These are phyloP conservation scores for Botrytis fabae DNA, from an alignment of 2,329 filamentous ascomycete species.

Conservation along the genomic window DNA sequence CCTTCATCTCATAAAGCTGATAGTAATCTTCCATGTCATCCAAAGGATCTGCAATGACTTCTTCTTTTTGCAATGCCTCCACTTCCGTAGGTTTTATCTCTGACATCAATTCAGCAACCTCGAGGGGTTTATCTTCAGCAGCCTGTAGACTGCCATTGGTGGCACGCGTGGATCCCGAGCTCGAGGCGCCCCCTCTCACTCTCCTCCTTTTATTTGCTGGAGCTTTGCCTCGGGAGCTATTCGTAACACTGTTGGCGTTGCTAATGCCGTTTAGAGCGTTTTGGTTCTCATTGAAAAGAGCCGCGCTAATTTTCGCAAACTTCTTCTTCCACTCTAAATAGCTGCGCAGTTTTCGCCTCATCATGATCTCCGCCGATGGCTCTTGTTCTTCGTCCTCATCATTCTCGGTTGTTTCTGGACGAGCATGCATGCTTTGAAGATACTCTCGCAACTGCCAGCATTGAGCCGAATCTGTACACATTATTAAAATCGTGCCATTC, in stretches of 20 bases:
- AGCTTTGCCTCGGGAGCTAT: constrained; percentile 56
- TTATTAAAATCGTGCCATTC: constrained; percentile 89
- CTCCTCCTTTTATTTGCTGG: constrained; percentile 85
- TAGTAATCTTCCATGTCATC: constrained; percentile 93
- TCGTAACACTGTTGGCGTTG: constrained; percentile 50
- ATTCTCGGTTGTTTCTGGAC: constrained; percentile 47
- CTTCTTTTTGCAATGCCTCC: constrained; percentile 73
- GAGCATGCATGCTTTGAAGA: constrained; percentile 84
- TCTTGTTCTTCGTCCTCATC: constrained; percentile 53
- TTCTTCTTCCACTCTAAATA: constrained; percentile 91
- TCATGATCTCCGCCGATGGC: constrained; percentile 81
- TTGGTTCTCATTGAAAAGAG: constrained; percentile 77
- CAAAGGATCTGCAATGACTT: constrained; percentile 74
- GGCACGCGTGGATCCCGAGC: constrained; percentile 59
- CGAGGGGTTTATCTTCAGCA: constrained; percentile 78
- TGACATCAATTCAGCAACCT: constrained; percentile 79
- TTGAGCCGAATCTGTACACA: constrained; percentile 87
- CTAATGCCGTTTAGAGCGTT: constrained; percentile 69
- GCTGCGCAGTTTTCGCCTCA: constrained; percentile 80
- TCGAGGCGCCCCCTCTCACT: constrained; percentile 72
- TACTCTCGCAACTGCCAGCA: constrained; percentile 89
- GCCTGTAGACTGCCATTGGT: constrained; percentile 74
- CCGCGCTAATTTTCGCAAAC: constrained; percentile 80
- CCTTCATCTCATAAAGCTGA: constrained; percentile 86
- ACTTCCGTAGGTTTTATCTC: constrained; percentile 79